Evolutionary conservation across 1,284 basidiomycete species (phyloP).

Genomic region (Tremellales sp.): DNA sequence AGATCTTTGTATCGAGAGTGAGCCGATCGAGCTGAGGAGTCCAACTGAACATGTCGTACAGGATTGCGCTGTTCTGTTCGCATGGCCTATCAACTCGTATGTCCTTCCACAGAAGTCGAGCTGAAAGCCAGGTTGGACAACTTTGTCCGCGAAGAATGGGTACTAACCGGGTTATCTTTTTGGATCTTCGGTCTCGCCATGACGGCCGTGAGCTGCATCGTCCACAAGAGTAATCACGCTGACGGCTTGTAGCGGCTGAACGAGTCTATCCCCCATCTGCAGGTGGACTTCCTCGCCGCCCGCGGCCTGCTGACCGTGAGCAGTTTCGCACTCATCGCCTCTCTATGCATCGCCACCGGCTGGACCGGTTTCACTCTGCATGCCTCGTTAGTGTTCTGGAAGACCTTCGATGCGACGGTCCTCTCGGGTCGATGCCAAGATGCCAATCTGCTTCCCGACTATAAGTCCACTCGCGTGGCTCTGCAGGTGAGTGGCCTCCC

Average conservation of each 20-base stretch:
- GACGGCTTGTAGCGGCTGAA: constrained; percentile 55
- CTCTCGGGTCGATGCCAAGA: too few relatives aligned
- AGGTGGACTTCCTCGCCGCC: constrained; percentile 57
- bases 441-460: too few relatives aligned
- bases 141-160: constrained; percentile 69
- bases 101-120: too few relatives aligned
- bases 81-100: constrained; percentile 15
- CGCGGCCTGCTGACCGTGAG: constrained; percentile 65
- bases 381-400: constrained; percentile 3
- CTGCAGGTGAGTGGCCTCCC: too few relatives aligned
- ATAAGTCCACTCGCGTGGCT: too few relatives aligned
- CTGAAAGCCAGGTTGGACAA: too few relatives aligned
- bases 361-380: constrained; percentile 61
- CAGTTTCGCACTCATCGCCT: too few relatives aligned
- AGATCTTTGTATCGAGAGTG: constrained; percentile 4
- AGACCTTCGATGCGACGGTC: too few relatives aligned
- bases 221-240: neutral
- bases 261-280: constrained; percentile 74
- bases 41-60: too few relatives aligned
- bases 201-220: constrained; percentile 55
- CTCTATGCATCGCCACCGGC: too few relatives aligned
- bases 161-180: constrained; percentile 70
- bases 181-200: constrained; percentile 76
- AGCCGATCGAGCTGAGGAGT: neutral
- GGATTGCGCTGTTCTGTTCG: constrained; percentile 8